A percentile compares a stretch with the other conserved stretches of the same genome.
Conservation (phyloP, 2,329 filamentous ascomycete species). For the Colletotrichum coccodes region DNA sequence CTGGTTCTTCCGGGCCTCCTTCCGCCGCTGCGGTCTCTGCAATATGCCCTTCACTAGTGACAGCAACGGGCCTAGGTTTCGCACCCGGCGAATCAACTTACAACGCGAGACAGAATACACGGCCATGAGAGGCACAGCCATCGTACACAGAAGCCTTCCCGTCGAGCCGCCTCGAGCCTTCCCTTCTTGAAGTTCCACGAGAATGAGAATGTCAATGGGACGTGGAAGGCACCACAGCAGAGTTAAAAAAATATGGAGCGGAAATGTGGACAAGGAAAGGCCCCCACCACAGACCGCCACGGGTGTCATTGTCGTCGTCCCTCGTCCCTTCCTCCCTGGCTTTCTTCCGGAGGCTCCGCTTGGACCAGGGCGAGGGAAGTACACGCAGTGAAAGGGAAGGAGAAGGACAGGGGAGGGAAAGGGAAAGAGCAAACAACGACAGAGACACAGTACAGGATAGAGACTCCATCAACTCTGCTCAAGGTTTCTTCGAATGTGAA, state of each 20-base stretch:
- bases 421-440: background rate
- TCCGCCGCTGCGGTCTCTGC: background rate
- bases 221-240: slow-evolving; percentile 5
- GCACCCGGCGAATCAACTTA: background rate
- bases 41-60: background rate
- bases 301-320: slow-evolving; percentile 2
- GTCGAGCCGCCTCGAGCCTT: background rate
- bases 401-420: background rate
- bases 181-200: background rate
- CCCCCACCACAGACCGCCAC: background rate
- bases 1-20: background rate
- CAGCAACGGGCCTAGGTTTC: background rate
- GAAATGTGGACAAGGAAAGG: background rate
- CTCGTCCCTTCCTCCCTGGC: slow-evolving; percentile 8
- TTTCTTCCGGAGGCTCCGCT: background rate
- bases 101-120: background rate
- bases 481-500: no score
- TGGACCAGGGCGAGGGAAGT: background rate
- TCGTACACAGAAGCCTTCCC: background rate
- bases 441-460: background rate
- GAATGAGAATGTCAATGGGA: background rate
- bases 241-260: slow-evolving; percentile 24
- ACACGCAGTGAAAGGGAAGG: background rate
- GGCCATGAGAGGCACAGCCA: background rate
- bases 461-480: no score